Conservation (phyloP, 257 asterid species). For the Plantago ovata region DNA sequence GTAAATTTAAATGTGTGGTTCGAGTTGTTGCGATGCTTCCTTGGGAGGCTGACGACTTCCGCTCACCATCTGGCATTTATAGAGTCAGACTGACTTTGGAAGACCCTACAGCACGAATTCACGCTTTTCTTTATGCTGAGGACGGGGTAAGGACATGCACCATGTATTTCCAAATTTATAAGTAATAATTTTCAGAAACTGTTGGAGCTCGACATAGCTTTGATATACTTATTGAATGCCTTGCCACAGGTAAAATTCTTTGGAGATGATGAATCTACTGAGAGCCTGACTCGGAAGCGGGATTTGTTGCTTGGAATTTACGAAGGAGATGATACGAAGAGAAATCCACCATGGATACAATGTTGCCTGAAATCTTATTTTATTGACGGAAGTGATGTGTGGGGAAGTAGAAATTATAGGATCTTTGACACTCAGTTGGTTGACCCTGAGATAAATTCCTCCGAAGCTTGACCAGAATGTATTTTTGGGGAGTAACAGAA, state of each 20-base stretch:
- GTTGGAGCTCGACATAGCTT: not conserved
- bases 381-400: conserved; percentile 33
- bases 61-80: conserved; percentile 49
- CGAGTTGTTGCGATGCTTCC: conserved; percentile 68
- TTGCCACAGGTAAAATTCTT: conserved; percentile 49
- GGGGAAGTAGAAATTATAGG: conserved; percentile 66
- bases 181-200: too few relatives aligned
- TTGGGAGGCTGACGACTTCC: conserved; percentile 48
- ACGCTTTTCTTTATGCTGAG: conserved; percentile 61
- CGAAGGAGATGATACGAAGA: conserved; percentile 18
- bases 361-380: conserved; percentile 69
- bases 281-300: conserved; percentile 39
- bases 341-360: conserved; percentile 74
- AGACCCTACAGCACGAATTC: conserved; percentile 89
- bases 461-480: not conserved
- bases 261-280: conserved; percentile 32
- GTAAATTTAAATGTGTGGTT: conserved; percentile 60
- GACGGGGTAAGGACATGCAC: conserved; percentile 57
- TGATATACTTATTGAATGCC: not conserved
- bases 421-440: conserved; percentile 44
- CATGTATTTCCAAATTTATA: not conserved
- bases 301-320: conserved; percentile 53
- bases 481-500: too few relatives aligned
- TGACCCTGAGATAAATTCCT: conserved; percentile 19
- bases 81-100: conserved; percentile 79